Base-by-base conservation (phyloP, 371 early-diverging fungal species). In the Actinomortierella ambigua region DNA sequence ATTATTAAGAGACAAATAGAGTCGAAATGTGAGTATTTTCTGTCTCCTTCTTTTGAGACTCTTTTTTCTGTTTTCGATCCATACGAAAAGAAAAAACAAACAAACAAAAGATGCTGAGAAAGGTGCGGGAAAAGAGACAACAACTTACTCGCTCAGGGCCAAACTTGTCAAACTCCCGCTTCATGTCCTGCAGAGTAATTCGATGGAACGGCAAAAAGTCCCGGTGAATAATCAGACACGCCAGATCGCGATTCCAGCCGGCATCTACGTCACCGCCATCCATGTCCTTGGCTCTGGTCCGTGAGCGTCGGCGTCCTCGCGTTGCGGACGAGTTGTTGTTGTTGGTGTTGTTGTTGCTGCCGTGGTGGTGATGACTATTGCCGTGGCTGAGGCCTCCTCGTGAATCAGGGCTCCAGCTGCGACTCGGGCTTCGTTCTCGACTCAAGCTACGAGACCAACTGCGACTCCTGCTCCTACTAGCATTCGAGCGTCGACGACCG, bases 131-230 rank as follows among this genome's bases (percentile, higher is more conserved):
- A 57, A 65, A 61, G 57, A 76, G 71, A 73, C 75, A 41, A 69
- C 69, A 20, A 81, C 55, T 44, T 81, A 71, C 71, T 39, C 71
- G 43, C 18, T 71, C 71, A 1, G 71, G 71, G 8, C 71, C 71
- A 52, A 65, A 71, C 52, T 71, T 71, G 60, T 71, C 71, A 62
- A 71, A 71, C 29, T 71, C 65, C 3, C 62, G 61, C 56, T 39
- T 61, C 71, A 71, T 71, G 50, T 71, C 82, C 47, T 82, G 85
- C 13, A 86, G 56, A 1, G 80, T 77, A 27, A 82, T 82, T 24
- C 82, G 77, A 41, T 78, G 65, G 52, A 84, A 86, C 0, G 86
- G 86, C 47, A 86, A 57, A 42, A 79, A 81, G 52, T 82, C 79
- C n/a, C 79, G 69, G 23, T 83, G 81, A 26, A 86, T 86, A 47